These are phyloP conservation scores for Tricholoma bakamatsutake DNA, from an alignment of 768 basidiomycete genomes.

Conservation along the genomic window DNA sequence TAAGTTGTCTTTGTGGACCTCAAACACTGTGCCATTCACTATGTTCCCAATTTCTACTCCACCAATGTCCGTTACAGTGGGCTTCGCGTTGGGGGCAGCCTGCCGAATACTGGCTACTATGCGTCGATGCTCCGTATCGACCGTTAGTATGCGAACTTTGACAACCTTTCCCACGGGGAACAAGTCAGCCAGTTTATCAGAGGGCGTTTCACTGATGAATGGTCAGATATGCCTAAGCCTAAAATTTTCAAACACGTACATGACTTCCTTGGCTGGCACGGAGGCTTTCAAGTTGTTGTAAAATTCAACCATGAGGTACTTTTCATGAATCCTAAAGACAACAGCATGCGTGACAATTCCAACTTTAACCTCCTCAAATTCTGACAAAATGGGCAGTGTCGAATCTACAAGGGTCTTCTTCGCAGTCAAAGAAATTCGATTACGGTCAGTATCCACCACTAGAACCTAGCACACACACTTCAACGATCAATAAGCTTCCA, in stretches of 20 bases:
- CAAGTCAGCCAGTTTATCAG: conserved; percentile 48
- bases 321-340: conserved; percentile 78
- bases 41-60: conserved; percentile 72
- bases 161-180: conserved; percentile 82
- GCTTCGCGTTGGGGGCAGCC: conserved; percentile 47
- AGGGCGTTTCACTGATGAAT: conserved; percentile 54
- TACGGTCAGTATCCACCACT: conserved; percentile 72
- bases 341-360: conserved; percentile 78
- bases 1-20: conserved; percentile 82
- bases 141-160: conserved; percentile 70
- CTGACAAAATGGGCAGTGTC: conserved; percentile 60
- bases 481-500: background rate
- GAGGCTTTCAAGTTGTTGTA: conserved; percentile 85
- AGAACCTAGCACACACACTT: conserved; percentile 54
- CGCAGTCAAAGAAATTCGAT: conserved; percentile 80
- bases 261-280: conserved; percentile 76
- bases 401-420: conserved; percentile 90
- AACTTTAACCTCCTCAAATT: conserved; percentile 57
- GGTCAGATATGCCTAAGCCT: conserved; percentile 5
- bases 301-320: conserved; percentile 80
- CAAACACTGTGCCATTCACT: conserved; percentile 64
- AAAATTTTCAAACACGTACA: conserved; percentile 39
- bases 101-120: conserved; percentile 87
- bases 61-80: conserved; percentile 55
- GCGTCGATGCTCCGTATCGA: conserved; percentile 51